Conservation (phyloP, 768 basidiomycete species). For the Cantharellus cinnabarinus region DNA sequence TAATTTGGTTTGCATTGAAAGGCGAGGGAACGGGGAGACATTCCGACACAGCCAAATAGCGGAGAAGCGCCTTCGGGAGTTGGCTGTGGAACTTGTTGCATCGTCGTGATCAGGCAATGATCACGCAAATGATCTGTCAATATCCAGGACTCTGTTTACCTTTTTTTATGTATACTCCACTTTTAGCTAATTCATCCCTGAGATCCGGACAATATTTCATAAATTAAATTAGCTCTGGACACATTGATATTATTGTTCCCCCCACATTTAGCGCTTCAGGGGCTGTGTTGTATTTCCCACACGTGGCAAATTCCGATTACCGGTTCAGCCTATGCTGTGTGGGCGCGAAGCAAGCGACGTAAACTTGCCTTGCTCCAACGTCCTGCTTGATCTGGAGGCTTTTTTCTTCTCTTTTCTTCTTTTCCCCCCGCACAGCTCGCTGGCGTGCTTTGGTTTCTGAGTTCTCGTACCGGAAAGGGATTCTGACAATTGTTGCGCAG, state of each 20-base stretch:
- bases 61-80: conserved; percentile 40
- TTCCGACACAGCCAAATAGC: conserved; percentile 52
- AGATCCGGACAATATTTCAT: not conserved
- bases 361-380: too few relatives aligned
- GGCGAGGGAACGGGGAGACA: conserved; percentile 42
- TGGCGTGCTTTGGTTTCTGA: too few relatives aligned
- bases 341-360: too few relatives aligned
- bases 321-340: too few relatives aligned
- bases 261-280: not conserved
- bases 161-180: not conserved
- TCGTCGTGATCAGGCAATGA: not conserved
- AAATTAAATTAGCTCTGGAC: not conserved
- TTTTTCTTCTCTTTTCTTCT: too few relatives aligned
- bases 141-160: not conserved
- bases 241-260: not conserved
- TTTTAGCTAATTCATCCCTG: not conserved
- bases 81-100: conserved; percentile 22
- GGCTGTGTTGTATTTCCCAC: not conserved
- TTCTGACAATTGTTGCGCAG: too few relatives aligned
- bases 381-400: too few relatives aligned
- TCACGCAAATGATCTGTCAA: not conserved
- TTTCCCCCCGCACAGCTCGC: too few relatives aligned
- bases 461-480: too few relatives aligned
- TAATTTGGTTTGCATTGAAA: conserved; percentile 11
- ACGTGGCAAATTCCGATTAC: too few relatives aligned